Evolutionary conservation across 2,329 filamentous ascomycete genomes (phyloP).

Genomic region (Thermoascus crustaceus): DNA sequence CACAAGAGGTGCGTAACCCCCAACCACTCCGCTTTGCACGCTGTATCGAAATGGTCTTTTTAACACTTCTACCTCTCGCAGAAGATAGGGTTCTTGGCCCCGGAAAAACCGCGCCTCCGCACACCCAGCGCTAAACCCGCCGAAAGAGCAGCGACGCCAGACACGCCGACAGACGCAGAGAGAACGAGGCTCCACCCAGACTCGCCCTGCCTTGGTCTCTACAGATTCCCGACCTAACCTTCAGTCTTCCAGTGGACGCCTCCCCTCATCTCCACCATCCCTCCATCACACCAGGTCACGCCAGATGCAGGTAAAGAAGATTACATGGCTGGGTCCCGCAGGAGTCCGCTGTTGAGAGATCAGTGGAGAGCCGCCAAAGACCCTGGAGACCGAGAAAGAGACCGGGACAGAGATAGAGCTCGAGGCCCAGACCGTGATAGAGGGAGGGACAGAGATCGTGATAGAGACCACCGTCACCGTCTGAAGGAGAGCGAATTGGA

Average conservation of each 20-base stretch:
- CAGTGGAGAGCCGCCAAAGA: constrained; percentile 41
- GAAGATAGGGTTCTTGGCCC: background rate
- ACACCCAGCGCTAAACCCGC: constrained; percentile 3
- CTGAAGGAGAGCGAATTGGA: constrained; percentile 29
- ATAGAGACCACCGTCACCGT: constrained; percentile 28
- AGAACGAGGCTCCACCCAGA: constrained; percentile 4
- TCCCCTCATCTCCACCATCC: background rate
- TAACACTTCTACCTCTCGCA: background rate
- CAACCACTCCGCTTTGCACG: constrained; percentile 3
- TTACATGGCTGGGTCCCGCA: constrained; percentile 44
- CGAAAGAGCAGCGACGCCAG: constrained; percentile 4
- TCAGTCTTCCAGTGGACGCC: background rate
- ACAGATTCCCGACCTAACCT: background rate
- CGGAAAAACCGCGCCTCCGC: constrained; percentile 4
- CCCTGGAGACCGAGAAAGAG: constrained; percentile 27
- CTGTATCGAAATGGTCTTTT: background rate
- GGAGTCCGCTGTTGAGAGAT: constrained; percentile 44
- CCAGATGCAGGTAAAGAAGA: constrained; percentile 36
- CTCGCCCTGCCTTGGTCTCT: background rate
- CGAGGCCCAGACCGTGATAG: constrained; percentile 32
- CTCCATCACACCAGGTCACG: constrained; percentile 5
- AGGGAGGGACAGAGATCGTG: constrained; percentile 34
- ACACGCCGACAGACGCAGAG: constrained; percentile 2
- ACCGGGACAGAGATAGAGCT: constrained; percentile 31
- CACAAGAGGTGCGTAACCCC: constrained; percentile 10